These are phyloP conservation scores for Colletotrichum sojae DNA, from an alignment of 2,329 filamentous ascomycete genomes.

Conservation along the genomic window DNA sequence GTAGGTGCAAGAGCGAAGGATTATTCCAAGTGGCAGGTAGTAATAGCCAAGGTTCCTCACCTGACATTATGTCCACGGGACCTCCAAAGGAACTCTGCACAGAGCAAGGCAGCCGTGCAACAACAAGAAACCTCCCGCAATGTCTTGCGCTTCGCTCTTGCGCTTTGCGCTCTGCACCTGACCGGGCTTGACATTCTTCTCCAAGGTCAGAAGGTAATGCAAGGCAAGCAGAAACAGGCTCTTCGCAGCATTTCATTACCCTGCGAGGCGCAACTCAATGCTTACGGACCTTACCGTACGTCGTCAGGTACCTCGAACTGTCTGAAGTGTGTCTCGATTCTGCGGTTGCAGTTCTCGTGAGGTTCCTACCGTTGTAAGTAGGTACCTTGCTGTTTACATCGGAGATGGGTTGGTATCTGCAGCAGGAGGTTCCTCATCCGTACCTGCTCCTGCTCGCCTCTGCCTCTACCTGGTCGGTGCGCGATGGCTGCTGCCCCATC, in stretches of 20 bases:
- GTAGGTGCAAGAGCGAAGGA: too few relatives aligned
- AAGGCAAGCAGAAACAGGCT: background rate
- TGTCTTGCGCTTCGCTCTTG: background rate
- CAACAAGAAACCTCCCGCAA: background rate
- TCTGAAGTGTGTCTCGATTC: too few relatives aligned
- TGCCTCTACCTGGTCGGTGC: conserved; percentile 15
- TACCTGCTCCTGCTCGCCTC: background rate
- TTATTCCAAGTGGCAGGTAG: background rate
- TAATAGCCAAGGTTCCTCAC: too few relatives aligned
- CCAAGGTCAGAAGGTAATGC: background rate
- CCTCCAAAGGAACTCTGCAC: too few relatives aligned
- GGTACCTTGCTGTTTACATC: too few relatives aligned
- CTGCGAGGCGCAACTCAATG: too few relatives aligned
- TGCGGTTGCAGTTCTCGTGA: too few relatives aligned
- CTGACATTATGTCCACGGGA: too few relatives aligned
- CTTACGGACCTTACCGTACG: too few relatives aligned
- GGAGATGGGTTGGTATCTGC: conserved; percentile 14
- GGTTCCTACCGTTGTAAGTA: too few relatives aligned
- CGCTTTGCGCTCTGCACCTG: background rate
- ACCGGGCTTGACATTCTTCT: background rate
- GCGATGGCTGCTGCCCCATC: conserved; percentile 35
- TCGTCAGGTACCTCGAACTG: too few relatives aligned
- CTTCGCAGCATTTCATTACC: too few relatives aligned
- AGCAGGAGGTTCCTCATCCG: background rate
- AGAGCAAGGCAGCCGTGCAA: background rate